Evolutionary conservation across 106 monocot genomes (phyloP), one percentile per base, ranked within the genome.

Genomic region (Dactylorhiza incarnata): DNA sequence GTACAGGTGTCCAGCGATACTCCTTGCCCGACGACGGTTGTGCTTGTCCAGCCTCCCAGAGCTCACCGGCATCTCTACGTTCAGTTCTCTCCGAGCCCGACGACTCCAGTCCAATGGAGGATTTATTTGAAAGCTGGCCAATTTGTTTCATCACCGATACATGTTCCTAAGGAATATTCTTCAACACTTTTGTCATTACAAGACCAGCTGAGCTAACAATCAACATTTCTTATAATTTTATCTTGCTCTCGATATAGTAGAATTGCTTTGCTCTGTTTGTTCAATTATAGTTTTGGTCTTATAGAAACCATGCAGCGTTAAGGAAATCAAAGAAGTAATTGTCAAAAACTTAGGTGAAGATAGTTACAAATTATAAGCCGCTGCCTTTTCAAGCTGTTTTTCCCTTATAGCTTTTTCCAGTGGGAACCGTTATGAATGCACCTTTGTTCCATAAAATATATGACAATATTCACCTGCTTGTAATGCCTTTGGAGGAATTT

Each of bases 61-160:
- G n/a, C n/a, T n/a, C n/a, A n/a, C n/a, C n/a, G n/a, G n/a, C n/a
- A n/a, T n/a, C n/a, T n/a, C n/a, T n/a, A n/a, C n/a, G n/a, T n/a
- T n/a, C n/a, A n/a, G n/a, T n/a, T n/a, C n/a, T n/a, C n/a, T n/a
- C n/a, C n/a, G n/a, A n/a, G n/a, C n/a, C n/a, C n/a, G n/a, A n/a
- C n/a, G n/a, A n/a, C n/a, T n/a, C n/a, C n/a, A 99, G 89, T 70
- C 80, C 22, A 99, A 99, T 82, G 87, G 82, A 79, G 97, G 97
- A 12, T 94, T 99, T 78, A 99, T 86, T 89, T 99, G 49, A 99
- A 99, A 80, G 94, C 97, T 75, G 97, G 97, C 78, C 97, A 99
- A 71, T 99, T 91, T 83, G 74, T 94, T 78, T 99, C 97, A 47
- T 85, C 94, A 37, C 48, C 91, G 79, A 89, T 89, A 72, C 97